Evolutionary conservation across 208 protist genomes (phyloP), one percentile per base, ranked within the genome.

Genomic region (Wallacemonas sp.): DNA sequence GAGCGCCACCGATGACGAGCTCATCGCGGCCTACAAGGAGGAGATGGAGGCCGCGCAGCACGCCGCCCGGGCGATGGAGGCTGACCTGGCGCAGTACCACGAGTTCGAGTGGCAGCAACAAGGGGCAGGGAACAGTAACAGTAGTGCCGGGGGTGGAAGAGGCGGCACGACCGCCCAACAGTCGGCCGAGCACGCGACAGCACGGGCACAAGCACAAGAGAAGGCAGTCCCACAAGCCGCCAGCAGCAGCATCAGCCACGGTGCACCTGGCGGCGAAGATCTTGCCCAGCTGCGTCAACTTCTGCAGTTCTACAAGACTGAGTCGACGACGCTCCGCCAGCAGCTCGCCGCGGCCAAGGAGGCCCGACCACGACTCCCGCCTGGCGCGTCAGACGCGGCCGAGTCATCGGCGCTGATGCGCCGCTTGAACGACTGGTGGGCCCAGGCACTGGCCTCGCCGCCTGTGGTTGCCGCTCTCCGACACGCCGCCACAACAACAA

Each of bases 21-120:
- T 94, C 16, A 77, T 94, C 25, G 83, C 61, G 20, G 82, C 84
- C 11, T 94, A 94, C 72, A 63, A 77, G 44, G 71, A 64, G n/a
- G 85, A 94, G 65, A 48, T 89, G 71, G 61, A 67, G 18, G 48
- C 45, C 25, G 61, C 70, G n/a, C 74, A 70, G 54, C 50, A 65
- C 31, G 68, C 66, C 18, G 38, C n/a, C 18, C 64, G 61, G n/a
- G 36, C 52, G 32, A 57, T 67, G 62, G 49, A 70, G 29, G 26
- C 42, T 3, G 59, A 32, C 23, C 41, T 62, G 4, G 20, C 22
- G 3, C 31, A 59, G 31, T 41, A 26, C 8, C 52, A 38, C 20
- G 42, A 64, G 38, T 3, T 28, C 18, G 57, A 3, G 23, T 50
- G 36, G 41, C 33, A 64, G 16, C 57, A 50, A 14, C 20, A 3